Evolutionary conservation across 495 filamentous ascomycete species (phyloP).

Genomic region (Elaphomyces granulatus): DNA sequence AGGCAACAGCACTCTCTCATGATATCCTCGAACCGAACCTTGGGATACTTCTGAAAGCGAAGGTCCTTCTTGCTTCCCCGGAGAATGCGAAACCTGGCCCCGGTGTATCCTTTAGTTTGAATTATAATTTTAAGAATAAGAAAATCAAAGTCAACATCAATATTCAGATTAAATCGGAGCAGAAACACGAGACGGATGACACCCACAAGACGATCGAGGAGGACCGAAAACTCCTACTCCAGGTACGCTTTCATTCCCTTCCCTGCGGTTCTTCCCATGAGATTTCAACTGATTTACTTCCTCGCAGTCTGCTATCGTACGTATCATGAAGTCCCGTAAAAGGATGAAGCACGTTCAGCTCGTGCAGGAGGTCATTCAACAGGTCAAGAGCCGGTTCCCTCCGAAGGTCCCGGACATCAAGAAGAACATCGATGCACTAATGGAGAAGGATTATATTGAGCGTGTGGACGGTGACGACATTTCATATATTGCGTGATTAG

Average conservation of each 20-base stretch:
- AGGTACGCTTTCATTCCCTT: constrained; percentile 46
- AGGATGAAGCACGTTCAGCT: constrained; percentile 93
- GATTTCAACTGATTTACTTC: constrained; percentile 4
- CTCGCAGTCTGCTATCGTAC: constrained; percentile 82
- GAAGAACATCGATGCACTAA: constrained; percentile 96
- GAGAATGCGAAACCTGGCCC: constrained; percentile 62
- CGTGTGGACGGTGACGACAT: constrained; percentile 87
- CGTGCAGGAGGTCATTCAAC: constrained; percentile 84
- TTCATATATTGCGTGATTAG: constrained; percentile 63
- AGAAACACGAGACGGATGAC: constrained; percentile 87
- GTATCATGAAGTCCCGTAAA: constrained; percentile 99
- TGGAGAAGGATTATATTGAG: constrained; percentile 99
- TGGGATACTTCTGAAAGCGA: constrained; percentile 75
- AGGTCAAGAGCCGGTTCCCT: constrained; percentile 87
- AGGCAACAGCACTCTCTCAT: constrained; percentile 57
- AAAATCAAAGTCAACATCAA: constrained; percentile 96
- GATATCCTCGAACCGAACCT: constrained; percentile 80
- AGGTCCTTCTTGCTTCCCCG: constrained; percentile 56
- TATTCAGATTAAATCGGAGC: constrained; percentile 82
- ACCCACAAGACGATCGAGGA: constrained; percentile 99
- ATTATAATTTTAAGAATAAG: constrained; percentile 94
- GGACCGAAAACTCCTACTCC: constrained; percentile 87
- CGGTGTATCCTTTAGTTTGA: constrained; percentile 62
- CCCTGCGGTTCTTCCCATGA: neutral
- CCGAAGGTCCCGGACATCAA: constrained; percentile 94